Base-by-base conservation (phyloP, 1,284 basidiomycete species). In the Sphagnurus paluster region DNA sequence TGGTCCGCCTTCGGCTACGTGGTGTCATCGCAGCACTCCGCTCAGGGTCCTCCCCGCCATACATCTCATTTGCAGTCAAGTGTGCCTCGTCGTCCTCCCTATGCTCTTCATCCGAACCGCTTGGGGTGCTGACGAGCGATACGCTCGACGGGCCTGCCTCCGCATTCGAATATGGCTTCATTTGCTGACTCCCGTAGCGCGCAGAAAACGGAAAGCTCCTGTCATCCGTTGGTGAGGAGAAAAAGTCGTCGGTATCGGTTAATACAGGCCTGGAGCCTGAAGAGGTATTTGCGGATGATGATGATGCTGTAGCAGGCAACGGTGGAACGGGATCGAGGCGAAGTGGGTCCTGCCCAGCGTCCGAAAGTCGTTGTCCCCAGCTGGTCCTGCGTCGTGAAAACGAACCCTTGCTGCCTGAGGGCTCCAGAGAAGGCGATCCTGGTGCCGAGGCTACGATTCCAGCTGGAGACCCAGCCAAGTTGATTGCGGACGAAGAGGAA, bases 401-500 rank as follows among this genome's bases (percentile, higher is more conserved):
- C 19, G 61, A 57, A 24, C 61, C 55, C 6, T 63, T 63, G 41
- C 66, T 67, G 53, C 75, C 72, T 3, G 72, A 69, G 20, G 77
- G 68, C 23, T 66, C 65, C 36, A 79, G 65, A n/a, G 77, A 67
- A 20, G 81, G 78, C 10, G 81, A 80, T 21, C 76, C 70, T 21
- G 72, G 68, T 29, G 69, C 70, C 37, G 63, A 60, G 50, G 58
- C 61, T 44, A 61, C 66, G 34, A 77, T 61, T 28, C 75, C 74
- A 48, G 73, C 62, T 42, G 72, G 61, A 23, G 73, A 71, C 24
- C 72, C 65, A 42, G 74, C 67, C 35, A 83, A 60, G 63, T 84
- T 76, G 49, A 83, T 60, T 40, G 77, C 80, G n/a, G 78, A 81
- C 37, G 81, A 76, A 10, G 76, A 71, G 17, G 77, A 76, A 34